These are phyloP conservation scores for Eucalyptus lansdowneana DNA, from an alignment of 345 rosid species.

Conservation along the genomic window DNA sequence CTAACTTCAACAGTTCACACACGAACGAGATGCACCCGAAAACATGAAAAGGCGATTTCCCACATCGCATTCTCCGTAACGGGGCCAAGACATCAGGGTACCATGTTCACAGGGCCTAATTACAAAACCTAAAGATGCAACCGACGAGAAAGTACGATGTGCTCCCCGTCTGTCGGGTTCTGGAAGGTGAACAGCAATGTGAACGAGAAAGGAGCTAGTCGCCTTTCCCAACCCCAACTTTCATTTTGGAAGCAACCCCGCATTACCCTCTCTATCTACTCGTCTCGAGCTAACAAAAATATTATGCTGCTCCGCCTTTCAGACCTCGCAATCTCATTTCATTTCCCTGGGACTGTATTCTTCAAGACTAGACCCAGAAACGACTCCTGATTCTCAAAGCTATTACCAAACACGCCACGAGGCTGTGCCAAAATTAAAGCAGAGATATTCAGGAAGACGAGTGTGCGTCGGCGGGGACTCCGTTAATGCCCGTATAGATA, in stretches of 20 bases:
- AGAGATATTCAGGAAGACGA: neutral
- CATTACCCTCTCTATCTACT: neutral
- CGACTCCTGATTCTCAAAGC: neutral
- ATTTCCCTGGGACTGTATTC: neutral
- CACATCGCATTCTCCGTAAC: neutral
- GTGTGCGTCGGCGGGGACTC: neutral
- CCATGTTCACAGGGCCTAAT: neutral
- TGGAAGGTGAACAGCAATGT: neutral
- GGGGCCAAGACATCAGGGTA: neutral
- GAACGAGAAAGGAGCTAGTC: neutral
- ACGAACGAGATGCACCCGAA: neutral
- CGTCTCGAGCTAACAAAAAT: neutral
- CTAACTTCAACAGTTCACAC: neutral
- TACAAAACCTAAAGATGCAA: neutral
- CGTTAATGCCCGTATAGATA: neutral
- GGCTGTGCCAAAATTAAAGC: neutral
- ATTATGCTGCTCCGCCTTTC: neutral
- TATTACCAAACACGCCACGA: neutral
- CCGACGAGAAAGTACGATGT: neutral
- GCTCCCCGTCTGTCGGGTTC: neutral
- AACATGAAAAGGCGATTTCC: neutral
- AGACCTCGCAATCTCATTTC: neutral
- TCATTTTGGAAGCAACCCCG: neutral
- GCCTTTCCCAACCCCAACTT: neutral
- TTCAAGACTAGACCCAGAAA: neutral